Evolutionary conservation across 352 stramenopile genomes (phyloP), one percentile per base, ranked within the genome.

Genomic region (Phytophthora multivora): DNA sequence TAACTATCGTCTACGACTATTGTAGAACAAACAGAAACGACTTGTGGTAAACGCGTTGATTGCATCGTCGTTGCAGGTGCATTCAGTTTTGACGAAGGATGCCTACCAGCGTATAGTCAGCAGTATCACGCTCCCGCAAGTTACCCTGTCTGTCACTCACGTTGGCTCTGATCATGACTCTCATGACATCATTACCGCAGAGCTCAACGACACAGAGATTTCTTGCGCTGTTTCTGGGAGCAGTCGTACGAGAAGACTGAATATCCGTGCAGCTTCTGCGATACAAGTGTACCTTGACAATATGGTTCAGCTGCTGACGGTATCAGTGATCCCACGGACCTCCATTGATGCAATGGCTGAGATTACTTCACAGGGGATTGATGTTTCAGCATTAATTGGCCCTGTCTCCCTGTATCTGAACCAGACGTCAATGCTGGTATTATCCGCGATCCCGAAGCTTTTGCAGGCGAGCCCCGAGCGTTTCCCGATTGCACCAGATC

Each of bases 251-350:
- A 68, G 36, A 30, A 58, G 26, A 6, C 47, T 80, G 33, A 75
- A 66, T 51, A 16, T 88, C 12, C 47, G 70, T 25, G 42, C 84
- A 41, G 71, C 76, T 13, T 79, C 81, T 16, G 63, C 62, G 5
- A 12, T 90, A 13, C 77, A 90, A 66, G 66, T 89, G 9, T 79
- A 79, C 18, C 63, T 89, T 46, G 80, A 93, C 35, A 93, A 91
- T 43, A 80, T 93, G 54, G 73, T 69, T 25, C 85, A 93, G 50
- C 56, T 93, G 10, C 51, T 91, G 39, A 90, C 79, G 25, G 75
- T 90, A 9, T 85, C 83, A 3, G 75, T 93, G 33, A 57, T 93
- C 15, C 79, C 81, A 18, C 72, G 62, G 11, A 78, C 86, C 26
- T 69, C 58, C 5, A 52, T 91, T 30, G 67, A 89, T 21, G 69